phyloP scores from a whole-genome alignment of 768 basidiomycete genomes.

The Russula sp. region DNA sequence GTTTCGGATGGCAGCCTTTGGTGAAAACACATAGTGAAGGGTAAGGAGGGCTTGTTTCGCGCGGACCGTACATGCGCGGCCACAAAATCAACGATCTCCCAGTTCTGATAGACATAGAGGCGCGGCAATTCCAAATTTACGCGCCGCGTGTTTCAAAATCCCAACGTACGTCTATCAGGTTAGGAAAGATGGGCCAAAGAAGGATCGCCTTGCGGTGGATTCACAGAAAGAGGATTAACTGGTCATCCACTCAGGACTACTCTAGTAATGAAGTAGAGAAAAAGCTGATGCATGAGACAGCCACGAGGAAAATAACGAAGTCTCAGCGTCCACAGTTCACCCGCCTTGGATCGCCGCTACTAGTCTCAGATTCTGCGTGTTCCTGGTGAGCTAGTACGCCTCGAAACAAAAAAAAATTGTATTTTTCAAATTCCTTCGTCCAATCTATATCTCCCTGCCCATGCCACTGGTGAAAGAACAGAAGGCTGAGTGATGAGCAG shows the following conservation, averaged over 20 bases:
- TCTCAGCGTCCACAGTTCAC: not conserved
- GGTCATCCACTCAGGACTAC: not conserved
- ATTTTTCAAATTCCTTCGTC: not conserved
- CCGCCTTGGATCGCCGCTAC: not conserved
- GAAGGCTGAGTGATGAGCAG: not conserved
- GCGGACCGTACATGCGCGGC: too few species aligned
- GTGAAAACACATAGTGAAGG: not conserved
- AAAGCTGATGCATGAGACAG: not conserved
- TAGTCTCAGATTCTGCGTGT: not conserved
- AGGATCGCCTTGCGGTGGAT: too few species aligned
- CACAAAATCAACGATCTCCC: too few species aligned
- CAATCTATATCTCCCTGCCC: not conserved
- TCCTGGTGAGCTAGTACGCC: not conserved
- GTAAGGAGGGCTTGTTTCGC: conserved; percentile 3
- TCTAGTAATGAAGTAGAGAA: not conserved
- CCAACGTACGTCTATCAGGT: not conserved
- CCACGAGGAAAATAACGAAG: not conserved
- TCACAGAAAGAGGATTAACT: not conserved
- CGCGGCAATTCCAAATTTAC: not conserved
- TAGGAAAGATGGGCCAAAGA: not conserved
- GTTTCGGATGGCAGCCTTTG: not conserved
- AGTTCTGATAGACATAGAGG: not conserved
- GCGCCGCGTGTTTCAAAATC: not conserved
- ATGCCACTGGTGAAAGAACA: not conserved
- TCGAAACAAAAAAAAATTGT: not conserved